Evolutionary conservation across 805 yeast genomes (phyloP), one percentile per base, ranked within the genome.

Genomic region (Yarrowia bubula): DNA sequence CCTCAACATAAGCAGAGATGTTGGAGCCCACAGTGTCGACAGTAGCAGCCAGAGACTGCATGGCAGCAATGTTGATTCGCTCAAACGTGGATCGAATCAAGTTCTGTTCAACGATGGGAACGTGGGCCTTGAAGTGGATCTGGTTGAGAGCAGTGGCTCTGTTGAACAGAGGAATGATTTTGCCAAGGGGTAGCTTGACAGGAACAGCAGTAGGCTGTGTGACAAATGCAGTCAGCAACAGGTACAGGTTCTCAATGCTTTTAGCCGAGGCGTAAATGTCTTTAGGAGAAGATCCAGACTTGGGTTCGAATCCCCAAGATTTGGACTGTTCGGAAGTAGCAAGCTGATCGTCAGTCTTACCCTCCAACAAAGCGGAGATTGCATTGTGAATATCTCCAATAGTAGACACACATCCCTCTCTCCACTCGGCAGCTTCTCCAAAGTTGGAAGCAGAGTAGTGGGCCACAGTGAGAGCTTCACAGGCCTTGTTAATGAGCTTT

Each of bases 101-200:
- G 79, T 38, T 43, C 65, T 39, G 70, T 69, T 6, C 65, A 31
- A 11, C 44, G 51, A 3, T 55, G 43, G 37, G 51, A 35, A 28
- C 51, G 32, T 1, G 85, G 79, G 41, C 86, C 75, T 67, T 83
- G 84, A 63, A 80, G 83, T 13, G 81, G 75, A 68, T 86, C 84
- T 66, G 90, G 74, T 15, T 86, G 79, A 66, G 84, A 74, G 14
- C 87, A 71, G 11, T 39, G 35, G 33, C 61, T 39, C 86, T 75
- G 70, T 88, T 91, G 22, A 80, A 77, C 57, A 86, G 67, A 8
- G 78, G 72, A 5, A 87, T 71, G 2, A 88, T 71, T 50, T 76
- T 70, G 0, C 93, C 92, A 13, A 90, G 68, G 2, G 96, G 95
- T 8, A 89, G 79, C 67, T 80, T 78, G 8, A 86, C 80, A 11